These are phyloP conservation scores for Xanthoparmelia taractica DNA, from an alignment of 495 filamentous ascomycete genomes.

Conservation along the genomic window DNA sequence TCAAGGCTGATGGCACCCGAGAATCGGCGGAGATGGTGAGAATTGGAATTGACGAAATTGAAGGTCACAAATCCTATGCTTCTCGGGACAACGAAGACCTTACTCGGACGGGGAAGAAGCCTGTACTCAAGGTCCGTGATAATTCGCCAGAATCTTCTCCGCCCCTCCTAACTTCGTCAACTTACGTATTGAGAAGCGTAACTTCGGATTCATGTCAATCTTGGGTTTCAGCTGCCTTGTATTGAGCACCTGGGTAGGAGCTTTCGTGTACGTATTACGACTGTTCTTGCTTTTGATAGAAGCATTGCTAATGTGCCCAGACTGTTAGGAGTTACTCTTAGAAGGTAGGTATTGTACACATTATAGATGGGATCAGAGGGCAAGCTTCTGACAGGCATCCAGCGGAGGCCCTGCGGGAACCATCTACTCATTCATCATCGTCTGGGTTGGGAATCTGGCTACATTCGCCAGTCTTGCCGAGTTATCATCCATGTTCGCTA, in stretches of 20 bases:
- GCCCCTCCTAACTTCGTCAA: background rate
- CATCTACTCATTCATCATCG: background rate
- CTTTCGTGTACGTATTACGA: background rate
- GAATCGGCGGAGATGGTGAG: background rate
- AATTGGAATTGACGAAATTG: background rate
- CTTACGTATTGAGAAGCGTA: conserved; percentile 1
- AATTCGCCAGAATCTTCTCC: background rate
- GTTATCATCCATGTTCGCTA: background rate
- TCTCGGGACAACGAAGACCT: background rate
- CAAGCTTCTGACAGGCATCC: background rate
- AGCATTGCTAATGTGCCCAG: background rate
- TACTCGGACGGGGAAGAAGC: background rate
- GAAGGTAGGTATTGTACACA: no score
- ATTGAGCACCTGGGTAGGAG: conserved; percentile 3
- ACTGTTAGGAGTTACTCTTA: background rate
- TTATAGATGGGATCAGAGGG: no score
- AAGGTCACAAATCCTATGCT: background rate
- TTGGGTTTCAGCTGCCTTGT: conserved; percentile 6
- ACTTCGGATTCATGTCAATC: conserved; percentile 9
- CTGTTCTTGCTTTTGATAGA: background rate
- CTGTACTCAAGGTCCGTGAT: conserved; percentile 9
- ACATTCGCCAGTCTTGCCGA: background rate
- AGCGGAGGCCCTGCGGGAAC: background rate
- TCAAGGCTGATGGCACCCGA: background rate
- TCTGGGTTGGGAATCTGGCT: background rate